A percentile compares a stretch with the other conserved stretches of the same genome.
These are phyloP conservation scores for Infundibulicybe gibba DNA, from an alignment of 768 basidiomycete genomes.

Conservation along the genomic window DNA sequence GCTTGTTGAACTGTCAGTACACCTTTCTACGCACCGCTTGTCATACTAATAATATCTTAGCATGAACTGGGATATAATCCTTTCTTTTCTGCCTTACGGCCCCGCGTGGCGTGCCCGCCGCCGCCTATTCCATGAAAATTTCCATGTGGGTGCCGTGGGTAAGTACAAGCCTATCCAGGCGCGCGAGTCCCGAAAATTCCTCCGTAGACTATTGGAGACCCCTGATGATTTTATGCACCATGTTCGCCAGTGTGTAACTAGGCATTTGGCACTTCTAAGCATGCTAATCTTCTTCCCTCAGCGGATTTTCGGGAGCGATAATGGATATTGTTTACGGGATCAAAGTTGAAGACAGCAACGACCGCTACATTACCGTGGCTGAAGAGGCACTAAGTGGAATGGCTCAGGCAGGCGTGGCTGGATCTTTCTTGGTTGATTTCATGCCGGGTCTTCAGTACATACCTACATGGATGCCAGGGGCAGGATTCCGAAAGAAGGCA, in stretches of 20 bases:
- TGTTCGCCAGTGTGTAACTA: slow-evolving; percentile 4
- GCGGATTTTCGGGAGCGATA: not conserved
- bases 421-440: slow-evolving; percentile 15
- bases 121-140: slow-evolving; percentile 21
- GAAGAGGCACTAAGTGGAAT: not conserved
- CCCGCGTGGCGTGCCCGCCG: slow-evolving; percentile 24
- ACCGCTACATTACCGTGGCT: slow-evolving; percentile 3
- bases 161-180: slow-evolving; percentile 18
- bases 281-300: not conserved
- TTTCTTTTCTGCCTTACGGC: slow-evolving; percentile 22
- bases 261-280: slow-evolving; percentile 20
- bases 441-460: slow-evolving; percentile 30
- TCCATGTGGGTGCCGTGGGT: slow-evolving; percentile 13
- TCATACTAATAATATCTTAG: slow-evolving; percentile 10
- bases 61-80: slow-evolving; percentile 27
- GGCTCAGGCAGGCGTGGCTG: slow-evolving; percentile 1
- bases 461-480: slow-evolving; percentile 47
- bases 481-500: slow-evolving; percentile 37
- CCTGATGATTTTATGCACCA: slow-evolving; percentile 12
- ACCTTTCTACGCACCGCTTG: slow-evolving; percentile 3
- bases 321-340: slow-evolving; percentile 7
- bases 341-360: not conserved
- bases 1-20: slow-evolving; percentile 9
- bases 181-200: slow-evolving; percentile 16
- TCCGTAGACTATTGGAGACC: slow-evolving; percentile 8